These are phyloP conservation scores for Saturnispora hagleri DNA, from an alignment of 805 yeast species.

Conservation along the genomic window DNA sequence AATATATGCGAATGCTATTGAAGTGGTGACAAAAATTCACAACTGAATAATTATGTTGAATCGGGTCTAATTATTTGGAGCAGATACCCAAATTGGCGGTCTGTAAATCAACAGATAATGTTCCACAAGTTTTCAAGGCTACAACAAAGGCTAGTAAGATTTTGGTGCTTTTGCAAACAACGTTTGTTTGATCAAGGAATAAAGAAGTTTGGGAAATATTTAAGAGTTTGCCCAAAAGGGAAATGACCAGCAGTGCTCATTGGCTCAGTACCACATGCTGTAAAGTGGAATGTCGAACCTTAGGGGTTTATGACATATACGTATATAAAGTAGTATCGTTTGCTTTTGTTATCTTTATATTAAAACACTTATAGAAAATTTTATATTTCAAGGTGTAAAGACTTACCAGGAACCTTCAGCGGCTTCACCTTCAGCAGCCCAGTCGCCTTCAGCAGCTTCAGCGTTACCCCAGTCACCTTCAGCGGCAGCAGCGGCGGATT, in stretches of 20 bases:
- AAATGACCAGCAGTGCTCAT: neutral
- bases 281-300: too few species aligned
- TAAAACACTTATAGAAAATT: constrained; percentile 6
- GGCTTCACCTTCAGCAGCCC: constrained; percentile 35
- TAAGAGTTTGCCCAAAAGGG: neutral
- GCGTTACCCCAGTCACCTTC: constrained; percentile 29
- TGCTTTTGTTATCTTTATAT: constrained; percentile 5
- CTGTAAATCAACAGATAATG: too few species aligned
- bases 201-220: neutral
- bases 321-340: neutral
- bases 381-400: constrained; percentile 5
- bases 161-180: neutral
- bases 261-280: neutral
- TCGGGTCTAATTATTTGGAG: neutral
- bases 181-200: neutral
- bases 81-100: neutral
- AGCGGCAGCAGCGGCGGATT: constrained; percentile 35
- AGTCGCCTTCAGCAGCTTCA: constrained; percentile 42
- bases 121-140: neutral
- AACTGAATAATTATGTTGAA: neutral
- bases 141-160: neutral
- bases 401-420: constrained; percentile 28
- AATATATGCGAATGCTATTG: neutral
- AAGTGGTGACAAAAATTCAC: neutral
- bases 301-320: too few species aligned